Conservation (phyloP, 2,329 filamentous ascomycete species). For the Tolypocladium tundrense region DNA sequence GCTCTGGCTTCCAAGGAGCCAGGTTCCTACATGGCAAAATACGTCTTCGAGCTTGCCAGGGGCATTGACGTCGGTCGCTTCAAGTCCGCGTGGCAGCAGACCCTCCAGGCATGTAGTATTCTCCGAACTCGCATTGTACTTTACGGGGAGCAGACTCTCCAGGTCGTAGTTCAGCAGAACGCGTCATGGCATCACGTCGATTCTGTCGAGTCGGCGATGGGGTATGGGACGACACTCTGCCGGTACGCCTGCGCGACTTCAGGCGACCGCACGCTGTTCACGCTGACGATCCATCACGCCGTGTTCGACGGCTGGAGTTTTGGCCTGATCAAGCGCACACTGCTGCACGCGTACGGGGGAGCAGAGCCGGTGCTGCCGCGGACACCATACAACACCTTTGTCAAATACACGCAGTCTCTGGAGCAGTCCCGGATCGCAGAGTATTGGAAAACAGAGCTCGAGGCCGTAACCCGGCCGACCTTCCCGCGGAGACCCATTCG, state of each 20-base stretch:
- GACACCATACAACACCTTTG: too few relatives aligned
- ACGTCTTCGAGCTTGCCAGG: conserved; percentile 11
- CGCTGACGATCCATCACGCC: neutral
- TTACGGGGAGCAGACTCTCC: neutral
- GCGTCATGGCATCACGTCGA: too few relatives aligned
- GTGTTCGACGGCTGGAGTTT: neutral
- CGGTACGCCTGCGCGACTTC: too few relatives aligned
- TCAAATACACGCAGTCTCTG: too few relatives aligned
- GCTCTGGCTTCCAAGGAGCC: conserved; percentile 19
- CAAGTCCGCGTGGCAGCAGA: conserved; percentile 15
- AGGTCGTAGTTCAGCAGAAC: neutral
- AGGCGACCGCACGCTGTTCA: neutral
- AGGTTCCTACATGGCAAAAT: conserved; percentile 25
- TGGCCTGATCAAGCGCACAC: neutral
- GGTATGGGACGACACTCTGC: neutral
- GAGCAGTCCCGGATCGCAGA: too few relatives aligned
- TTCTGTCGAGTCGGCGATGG: too few relatives aligned
- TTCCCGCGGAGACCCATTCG: too few relatives aligned
- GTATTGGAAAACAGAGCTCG: too few relatives aligned
- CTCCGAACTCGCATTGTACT: conserved; percentile 5
- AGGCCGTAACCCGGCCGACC: too few relatives aligned
- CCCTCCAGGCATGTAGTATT: conserved; percentile 1
- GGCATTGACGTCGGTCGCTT: conserved; percentile 12
- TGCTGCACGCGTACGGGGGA: neutral
- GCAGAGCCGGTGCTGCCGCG: neutral